These are phyloP conservation scores for Phialophora expanda DNA, from an alignment of 2,329 filamentous ascomycete genomes.

Conservation along the genomic window DNA sequence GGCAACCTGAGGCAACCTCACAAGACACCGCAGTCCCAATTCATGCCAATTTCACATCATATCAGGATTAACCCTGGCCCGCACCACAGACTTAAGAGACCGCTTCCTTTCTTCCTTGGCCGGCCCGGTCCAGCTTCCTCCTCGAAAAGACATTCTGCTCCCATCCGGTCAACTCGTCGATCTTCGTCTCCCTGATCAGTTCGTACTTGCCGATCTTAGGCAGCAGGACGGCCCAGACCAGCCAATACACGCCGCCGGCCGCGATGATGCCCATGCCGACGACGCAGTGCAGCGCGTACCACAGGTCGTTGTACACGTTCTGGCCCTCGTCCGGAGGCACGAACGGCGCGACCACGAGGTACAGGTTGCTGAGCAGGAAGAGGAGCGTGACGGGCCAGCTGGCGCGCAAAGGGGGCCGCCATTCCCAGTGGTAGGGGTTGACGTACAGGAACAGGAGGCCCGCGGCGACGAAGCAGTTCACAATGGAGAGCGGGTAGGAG, in stretches of 20 bases:
- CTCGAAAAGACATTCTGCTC: slow-evolving; percentile 59
- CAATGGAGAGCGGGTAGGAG: slow-evolving; percentile 47
- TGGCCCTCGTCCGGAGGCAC: slow-evolving; percentile 55
- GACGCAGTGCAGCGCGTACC: slow-evolving; percentile 61
- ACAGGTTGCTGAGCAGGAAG: slow-evolving; percentile 60
- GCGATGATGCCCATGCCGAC: slow-evolving; percentile 58
- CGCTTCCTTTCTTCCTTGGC: background rate
- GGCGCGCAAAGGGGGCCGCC: slow-evolving; percentile 57
- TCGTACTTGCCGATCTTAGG: slow-evolving; percentile 55
- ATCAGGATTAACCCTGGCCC: too few species aligned
- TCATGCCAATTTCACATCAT: too few species aligned
- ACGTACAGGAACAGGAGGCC: slow-evolving; percentile 59
- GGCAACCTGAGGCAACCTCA: too few species aligned
- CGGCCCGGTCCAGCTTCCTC: slow-evolving; percentile 1
- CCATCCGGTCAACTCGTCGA: slow-evolving; percentile 65
- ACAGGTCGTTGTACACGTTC: slow-evolving; percentile 59
- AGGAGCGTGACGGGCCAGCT: slow-evolving; percentile 58
- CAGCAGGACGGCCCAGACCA: slow-evolving; percentile 57
- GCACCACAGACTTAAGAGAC: background rate
- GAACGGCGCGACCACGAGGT: slow-evolving; percentile 59
- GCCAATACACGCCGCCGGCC: slow-evolving; percentile 58
- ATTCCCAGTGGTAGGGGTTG: slow-evolving; percentile 42
- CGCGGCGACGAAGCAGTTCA: slow-evolving; percentile 48
- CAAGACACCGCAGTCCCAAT: too few species aligned
- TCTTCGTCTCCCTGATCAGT: slow-evolving; percentile 60